These are phyloP conservation scores for Myxozyma vanderwaltii DNA, from an alignment of 805 yeast species.

Conservation along the genomic window DNA sequence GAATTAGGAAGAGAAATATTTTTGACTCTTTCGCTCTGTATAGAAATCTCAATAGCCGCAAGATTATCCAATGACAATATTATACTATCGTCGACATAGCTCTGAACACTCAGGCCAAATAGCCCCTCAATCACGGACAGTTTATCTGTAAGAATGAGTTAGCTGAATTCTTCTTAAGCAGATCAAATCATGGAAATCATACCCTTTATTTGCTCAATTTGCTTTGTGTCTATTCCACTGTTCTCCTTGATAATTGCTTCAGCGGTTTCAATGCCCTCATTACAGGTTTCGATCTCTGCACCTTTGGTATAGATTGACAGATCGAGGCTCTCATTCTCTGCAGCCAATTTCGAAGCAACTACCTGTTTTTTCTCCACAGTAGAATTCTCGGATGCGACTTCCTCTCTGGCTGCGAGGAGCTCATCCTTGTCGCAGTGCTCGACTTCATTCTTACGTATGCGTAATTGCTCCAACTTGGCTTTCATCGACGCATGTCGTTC, in stretches of 20 bases:
- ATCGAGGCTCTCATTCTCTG: conserved; percentile 7
- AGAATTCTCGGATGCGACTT: conserved; percentile 22
- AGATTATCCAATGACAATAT: conserved; percentile 6
- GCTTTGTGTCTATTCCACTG: conserved; percentile 33
- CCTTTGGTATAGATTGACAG: conserved; percentile 18
- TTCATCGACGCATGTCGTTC: conserved; percentile 29
- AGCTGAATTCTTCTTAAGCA: neutral
- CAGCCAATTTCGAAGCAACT: neutral
- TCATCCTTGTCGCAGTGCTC: conserved; percentile 31
- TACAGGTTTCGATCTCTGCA: conserved; percentile 23
- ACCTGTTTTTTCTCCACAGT: conserved; percentile 9
- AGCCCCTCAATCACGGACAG: conserved; percentile 4
- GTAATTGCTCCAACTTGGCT: conserved; percentile 29
- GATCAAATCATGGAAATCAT: neutral
- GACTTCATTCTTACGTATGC: conserved; percentile 23
- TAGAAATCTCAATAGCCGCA: conserved; percentile 2
- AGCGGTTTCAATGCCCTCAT: conserved; percentile 29
- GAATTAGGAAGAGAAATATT: neutral
- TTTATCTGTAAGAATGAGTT: conserved; percentile 6
- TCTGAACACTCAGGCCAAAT: conserved; percentile 20
- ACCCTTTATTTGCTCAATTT: conserved; percentile 25
- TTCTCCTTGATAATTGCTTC: conserved; percentile 33
- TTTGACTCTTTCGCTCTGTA: neutral
- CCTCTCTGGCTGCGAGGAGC: conserved; percentile 8
- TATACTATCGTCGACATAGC: neutral